Conservation (phyloP, 1,284 basidiomycete genomes). For the Sanghuangporus weigelae region DNA sequence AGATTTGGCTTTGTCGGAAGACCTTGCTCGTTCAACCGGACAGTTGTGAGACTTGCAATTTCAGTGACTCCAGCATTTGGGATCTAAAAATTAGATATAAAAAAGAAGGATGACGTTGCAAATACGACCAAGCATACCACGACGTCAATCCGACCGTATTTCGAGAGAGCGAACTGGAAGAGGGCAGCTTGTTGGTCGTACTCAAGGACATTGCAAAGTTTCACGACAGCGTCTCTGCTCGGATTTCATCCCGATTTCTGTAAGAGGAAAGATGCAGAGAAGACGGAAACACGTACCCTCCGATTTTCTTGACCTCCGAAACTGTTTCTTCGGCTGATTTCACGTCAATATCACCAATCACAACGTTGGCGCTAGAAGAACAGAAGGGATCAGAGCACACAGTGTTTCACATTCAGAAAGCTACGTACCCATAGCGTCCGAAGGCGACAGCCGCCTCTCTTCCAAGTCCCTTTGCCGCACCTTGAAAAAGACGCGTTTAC, state of each 20-base stretch:
- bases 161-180: slow-evolving; percentile 44
- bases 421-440: slow-evolving; percentile 42
- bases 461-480: slow-evolving; percentile 54
- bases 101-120: background rate
- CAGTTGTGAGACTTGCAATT: slow-evolving; percentile 29
- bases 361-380: slow-evolving; percentile 43
- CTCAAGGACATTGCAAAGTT: slow-evolving; percentile 45
- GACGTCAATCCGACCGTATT: slow-evolving; percentile 45
- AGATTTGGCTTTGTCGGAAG: slow-evolving; percentile 40
- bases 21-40: slow-evolving; percentile 32
- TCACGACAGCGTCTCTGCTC: slow-evolving; percentile 38
- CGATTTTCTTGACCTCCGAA: slow-evolving; percentile 34
- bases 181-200: slow-evolving; percentile 52
- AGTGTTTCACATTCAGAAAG: background rate
- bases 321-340: slow-evolving; percentile 36
- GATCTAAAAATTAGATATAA: slow-evolving; percentile 30
- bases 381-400: background rate
- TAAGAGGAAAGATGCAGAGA: too few species aligned
- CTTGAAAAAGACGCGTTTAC: slow-evolving; percentile 23
- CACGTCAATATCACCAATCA: slow-evolving; percentile 47
- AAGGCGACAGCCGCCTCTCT: slow-evolving; percentile 41
- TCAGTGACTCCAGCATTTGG: slow-evolving; percentile 54
- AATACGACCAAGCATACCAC: slow-evolving; percentile 33
- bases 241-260: background rate
- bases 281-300: slow-evolving; percentile 36